phyloP scores from a whole-genome alignment of 2,329 filamentous ascomycete genomes.

The Graphilbum sp. region DNA sequence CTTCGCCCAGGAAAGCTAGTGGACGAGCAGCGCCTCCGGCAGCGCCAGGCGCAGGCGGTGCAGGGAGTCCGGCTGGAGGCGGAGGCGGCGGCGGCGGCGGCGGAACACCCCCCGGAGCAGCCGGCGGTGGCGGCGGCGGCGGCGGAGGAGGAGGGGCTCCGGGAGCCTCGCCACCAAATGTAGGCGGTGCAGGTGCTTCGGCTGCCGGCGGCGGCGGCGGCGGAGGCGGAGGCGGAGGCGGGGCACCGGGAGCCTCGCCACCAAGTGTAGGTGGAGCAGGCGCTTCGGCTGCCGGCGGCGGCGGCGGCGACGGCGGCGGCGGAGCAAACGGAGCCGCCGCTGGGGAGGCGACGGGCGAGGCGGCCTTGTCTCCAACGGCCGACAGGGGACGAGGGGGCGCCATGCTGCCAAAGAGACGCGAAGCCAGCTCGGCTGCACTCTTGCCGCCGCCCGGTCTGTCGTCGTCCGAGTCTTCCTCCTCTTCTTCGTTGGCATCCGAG shows the following conservation, averaged over 20 bases:
- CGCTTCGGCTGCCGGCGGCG: conserved; percentile 16
- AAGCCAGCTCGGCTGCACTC: conserved; percentile 81
- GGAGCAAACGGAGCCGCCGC: conserved; percentile 13
- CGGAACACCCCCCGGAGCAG: conserved; percentile 16
- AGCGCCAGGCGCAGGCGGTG: conserved; percentile 22
- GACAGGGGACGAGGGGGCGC: conserved; percentile 78
- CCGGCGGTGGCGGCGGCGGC: conserved; percentile 20
- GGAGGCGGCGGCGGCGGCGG: conserved; percentile 25
- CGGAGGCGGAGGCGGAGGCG: conserved; percentile 11
- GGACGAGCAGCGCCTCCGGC: conserved; percentile 30
- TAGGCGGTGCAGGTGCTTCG: conserved; percentile 11
- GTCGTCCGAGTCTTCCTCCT: conserved; percentile 54
- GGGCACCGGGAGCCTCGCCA: conserved; percentile 11
- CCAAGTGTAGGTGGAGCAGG: conserved; percentile 7
- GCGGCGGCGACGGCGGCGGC: conserved; percentile 16
- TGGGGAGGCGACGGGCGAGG: conserved; percentile 20
- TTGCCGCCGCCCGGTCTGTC: conserved; percentile 66
- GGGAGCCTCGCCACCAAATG: conserved; percentile 13
- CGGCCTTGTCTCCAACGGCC: conserved; percentile 55
- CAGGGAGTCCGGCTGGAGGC: conserved; percentile 19
- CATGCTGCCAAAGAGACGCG: conserved; percentile 94
- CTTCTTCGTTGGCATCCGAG: conserved; percentile 46
- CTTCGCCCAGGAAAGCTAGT: conserved; percentile 59
- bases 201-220: conserved; percentile 8
- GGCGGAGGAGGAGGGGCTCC: conserved; percentile 10